Conservation (phyloP, 352 stramenopile species). For the Globisporangium nagaii region DNA sequence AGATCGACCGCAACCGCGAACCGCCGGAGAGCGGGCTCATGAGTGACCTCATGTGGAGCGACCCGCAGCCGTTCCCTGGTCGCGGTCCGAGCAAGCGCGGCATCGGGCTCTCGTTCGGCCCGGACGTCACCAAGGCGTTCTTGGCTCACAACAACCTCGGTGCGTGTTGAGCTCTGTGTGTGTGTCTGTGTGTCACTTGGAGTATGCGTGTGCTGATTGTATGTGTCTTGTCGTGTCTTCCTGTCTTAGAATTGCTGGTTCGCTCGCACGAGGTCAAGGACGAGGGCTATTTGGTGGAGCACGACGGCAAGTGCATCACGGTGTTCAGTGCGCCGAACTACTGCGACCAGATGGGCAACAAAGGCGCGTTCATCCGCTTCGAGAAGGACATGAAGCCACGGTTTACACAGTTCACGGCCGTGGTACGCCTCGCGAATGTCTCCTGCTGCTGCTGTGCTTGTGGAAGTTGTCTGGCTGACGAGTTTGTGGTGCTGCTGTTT, state of each 20-base stretch:
- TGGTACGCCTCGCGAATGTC: conserved; percentile 65
- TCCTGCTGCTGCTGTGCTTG: background rate
- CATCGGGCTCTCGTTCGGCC: conserved; percentile 97
- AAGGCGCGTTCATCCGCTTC: conserved; percentile 99
- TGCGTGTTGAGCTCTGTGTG: conserved; percentile 19
- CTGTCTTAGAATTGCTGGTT: conserved; percentile 88
- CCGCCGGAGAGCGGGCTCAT: conserved; percentile 91
- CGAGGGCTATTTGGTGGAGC: conserved; percentile 98
- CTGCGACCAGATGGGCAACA: conserved; percentile 99
- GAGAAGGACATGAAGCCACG: conserved; percentile 91
- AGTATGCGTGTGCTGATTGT: background rate
- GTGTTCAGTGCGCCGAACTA: conserved; percentile 99
- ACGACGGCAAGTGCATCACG: conserved; percentile 99
- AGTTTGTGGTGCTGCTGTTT: background rate
- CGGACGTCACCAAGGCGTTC: conserved; percentile 97
- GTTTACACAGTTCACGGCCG: conserved; percentile 94
- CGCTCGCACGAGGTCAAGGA: conserved; percentile 99
- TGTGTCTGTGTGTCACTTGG: background rate
- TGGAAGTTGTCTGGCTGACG: background rate
- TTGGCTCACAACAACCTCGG: conserved; percentile 94
- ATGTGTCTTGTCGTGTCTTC: conserved; percentile 3
- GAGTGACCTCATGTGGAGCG: conserved; percentile 92
- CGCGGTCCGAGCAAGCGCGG: conserved; percentile 94
- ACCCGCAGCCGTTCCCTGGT: conserved; percentile 96
- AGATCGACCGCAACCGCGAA: conserved; percentile 94